A percentile compares a stretch with the other conserved stretches of the same genome.
These are phyloP conservation scores for Angophora floribunda DNA, from an alignment of 345 rosid species.

Conservation along the genomic window DNA sequence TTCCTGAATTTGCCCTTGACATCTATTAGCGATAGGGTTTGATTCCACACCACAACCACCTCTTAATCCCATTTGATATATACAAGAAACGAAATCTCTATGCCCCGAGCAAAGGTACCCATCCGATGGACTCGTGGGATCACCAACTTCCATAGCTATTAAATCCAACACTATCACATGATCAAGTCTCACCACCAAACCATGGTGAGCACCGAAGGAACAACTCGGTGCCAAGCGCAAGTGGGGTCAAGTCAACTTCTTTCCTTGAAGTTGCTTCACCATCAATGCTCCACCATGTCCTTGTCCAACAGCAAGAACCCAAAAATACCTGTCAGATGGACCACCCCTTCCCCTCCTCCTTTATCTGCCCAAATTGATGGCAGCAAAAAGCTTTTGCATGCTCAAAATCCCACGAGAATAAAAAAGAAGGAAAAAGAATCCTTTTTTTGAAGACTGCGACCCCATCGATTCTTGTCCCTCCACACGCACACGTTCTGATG, in stretches of 20 bases:
- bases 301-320: not conserved
- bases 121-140: not conserved
- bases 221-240: not conserved
- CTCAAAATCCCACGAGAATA: not conserved
- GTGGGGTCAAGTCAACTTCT: not conserved
- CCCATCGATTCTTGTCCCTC: not conserved
- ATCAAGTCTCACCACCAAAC: not conserved
- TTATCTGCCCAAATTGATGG: not conserved
- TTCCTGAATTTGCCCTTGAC: not conserved
- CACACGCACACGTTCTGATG: not conserved
- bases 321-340: not conserved
- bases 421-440: not conserved
- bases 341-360: not conserved
- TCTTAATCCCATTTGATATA: not conserved
- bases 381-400: not conserved
- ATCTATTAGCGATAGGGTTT: not conserved
- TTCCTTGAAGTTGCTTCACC: not conserved
- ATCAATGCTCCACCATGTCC: not conserved
- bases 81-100: not conserved
- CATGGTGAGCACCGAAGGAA: not conserved
- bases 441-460: not conserved
- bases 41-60: not conserved
- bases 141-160: not conserved
- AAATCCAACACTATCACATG: not conserved
- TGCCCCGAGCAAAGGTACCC: not conserved